Base-by-base conservation (phyloP, 2,329 filamentous ascomycete genomes). In the Immersiporthe knoxdaviesiana region DNA sequence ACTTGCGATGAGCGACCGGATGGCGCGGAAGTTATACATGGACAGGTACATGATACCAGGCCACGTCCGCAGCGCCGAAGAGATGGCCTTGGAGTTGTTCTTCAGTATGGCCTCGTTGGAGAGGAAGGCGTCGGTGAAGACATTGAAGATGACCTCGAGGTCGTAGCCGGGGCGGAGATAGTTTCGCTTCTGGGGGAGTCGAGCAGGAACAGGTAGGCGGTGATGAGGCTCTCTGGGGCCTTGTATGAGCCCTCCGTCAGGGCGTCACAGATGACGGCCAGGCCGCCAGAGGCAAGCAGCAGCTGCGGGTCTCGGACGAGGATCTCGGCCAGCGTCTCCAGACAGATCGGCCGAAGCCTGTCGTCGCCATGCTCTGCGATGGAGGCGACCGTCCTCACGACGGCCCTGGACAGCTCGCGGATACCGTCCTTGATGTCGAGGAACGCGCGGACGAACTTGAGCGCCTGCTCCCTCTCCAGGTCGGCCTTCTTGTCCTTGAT, bases 401-500 rank as follows among this genome's bases (percentile, higher is more conserved):
- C 90, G 0, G 93, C 91, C 69, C 92, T 88, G 1, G 96, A 97
- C 47, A 99, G 87, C 78, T 99, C 95, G 72, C 88, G 87, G 11
- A 97, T 90, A 14, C 96, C 96, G 72, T 94, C 93, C 77, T 97
- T 97, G 72, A 98, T 93, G 77, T 99, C 96, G 2, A 99, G 83
- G 76, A 99, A 99, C 12, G 94, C 93, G 70, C 96, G 89, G 35
- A 98, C 91, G 78, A 99, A 97, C 78, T 99, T 99, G 75, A 99
- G 84, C 16, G 96, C 96, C 80, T 99, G 96, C 79, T 99, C 96
- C 66, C 97, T 88, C 81, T 99, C 96, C 24, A 99, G 92, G 74
- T 95, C 94, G n/a, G 95, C 93, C 79, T 97, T 98, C 76, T 92
- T 91, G 78, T 98, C 96, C 78, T 98, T 98, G 73, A 97, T 93